phyloP scores from a whole-genome alignment of 768 basidiomycete genomes.

The Naganishia randhawae region DNA sequence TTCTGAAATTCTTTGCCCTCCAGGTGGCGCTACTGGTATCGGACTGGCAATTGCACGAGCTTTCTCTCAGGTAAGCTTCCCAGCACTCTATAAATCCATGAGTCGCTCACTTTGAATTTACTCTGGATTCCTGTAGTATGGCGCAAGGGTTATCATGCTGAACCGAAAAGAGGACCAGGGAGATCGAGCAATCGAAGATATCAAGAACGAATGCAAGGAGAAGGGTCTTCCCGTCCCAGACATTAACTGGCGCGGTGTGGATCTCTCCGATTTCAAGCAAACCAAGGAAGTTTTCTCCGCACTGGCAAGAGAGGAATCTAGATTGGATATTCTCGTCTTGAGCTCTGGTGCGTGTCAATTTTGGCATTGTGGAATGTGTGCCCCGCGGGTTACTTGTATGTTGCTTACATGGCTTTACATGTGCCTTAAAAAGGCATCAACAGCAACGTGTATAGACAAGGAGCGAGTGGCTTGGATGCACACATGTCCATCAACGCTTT shows the following conservation, averaged over 20 bases:
- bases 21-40: conserved; percentile 32
- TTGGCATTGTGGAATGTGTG: too few relatives aligned
- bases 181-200: conserved; percentile 42
- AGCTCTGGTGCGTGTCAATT: conserved; percentile 40
- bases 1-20: not conserved
- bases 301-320: conserved; percentile 35
- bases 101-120: conserved; percentile 34
- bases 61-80: conserved; percentile 30
- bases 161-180: conserved; percentile 49
- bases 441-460: not conserved
- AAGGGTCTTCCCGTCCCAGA: conserved; percentile 32
- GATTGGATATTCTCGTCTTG: conserved; percentile 43
- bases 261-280: conserved; percentile 41
- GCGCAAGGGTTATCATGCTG: conserved; percentile 40
- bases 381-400: too few relatives aligned
- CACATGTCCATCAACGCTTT: conserved; percentile 43
- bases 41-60: conserved; percentile 40
- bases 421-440: too few relatives aligned
- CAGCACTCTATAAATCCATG: not conserved
- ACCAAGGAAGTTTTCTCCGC: conserved; percentile 42
- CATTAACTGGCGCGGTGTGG: conserved; percentile 42
- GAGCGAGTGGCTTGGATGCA: conserved; percentile 38
- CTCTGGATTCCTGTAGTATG: not conserved
- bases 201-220: conserved; percentile 37
- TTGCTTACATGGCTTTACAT: too few relatives aligned